A percentile compares a stretch with the other conserved stretches of the same genome.
phyloP scores from a whole-genome alignment of 2,329 filamentous ascomycete genomes.

The Penicillium polonicum region DNA sequence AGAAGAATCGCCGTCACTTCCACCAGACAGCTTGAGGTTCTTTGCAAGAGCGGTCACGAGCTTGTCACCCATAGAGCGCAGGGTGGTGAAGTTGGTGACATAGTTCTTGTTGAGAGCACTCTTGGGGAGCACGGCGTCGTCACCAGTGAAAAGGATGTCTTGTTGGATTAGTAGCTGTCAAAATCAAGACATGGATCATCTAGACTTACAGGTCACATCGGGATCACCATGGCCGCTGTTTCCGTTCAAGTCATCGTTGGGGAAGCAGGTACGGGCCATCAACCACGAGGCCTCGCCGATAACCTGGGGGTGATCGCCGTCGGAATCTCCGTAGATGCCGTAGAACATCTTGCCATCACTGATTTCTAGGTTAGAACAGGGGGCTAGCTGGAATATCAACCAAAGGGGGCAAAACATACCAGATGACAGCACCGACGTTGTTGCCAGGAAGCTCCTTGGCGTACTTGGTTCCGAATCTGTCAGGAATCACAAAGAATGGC shows the following conservation, averaged over 20 bases:
- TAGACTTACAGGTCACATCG: constrained; percentile 33
- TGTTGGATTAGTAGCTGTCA: neutral
- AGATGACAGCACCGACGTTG: constrained; percentile 33
- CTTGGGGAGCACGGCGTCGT: constrained; percentile 25
- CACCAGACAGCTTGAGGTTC: constrained; percentile 19
- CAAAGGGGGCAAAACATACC: constrained; percentile 14
- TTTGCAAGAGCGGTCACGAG: constrained; percentile 24
- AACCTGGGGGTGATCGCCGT: constrained; percentile 30
- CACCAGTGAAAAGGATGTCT: constrained; percentile 36
- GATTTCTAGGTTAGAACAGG: neutral
- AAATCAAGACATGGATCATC: neutral
- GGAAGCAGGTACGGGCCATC: constrained; percentile 37
- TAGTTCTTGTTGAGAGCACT: constrained; percentile 25
- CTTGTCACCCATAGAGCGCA: constrained; percentile 29
- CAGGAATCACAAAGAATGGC: constrained; percentile 33
- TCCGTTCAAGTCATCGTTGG: constrained; percentile 29
- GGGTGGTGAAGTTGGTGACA: constrained; percentile 23
- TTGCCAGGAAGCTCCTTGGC: constrained; percentile 24
- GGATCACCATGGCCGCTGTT: constrained; percentile 25
- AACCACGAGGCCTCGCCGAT: constrained; percentile 37
- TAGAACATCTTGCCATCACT: constrained; percentile 37
- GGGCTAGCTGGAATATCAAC: no score
- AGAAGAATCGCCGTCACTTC: constrained; percentile 4
- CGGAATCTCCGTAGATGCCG: constrained; percentile 34
- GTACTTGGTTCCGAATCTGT: constrained; percentile 27